Base-by-base conservation (phyloP, 1,284 basidiomycete genomes). In the Lignosus rhinocerotis region DNA sequence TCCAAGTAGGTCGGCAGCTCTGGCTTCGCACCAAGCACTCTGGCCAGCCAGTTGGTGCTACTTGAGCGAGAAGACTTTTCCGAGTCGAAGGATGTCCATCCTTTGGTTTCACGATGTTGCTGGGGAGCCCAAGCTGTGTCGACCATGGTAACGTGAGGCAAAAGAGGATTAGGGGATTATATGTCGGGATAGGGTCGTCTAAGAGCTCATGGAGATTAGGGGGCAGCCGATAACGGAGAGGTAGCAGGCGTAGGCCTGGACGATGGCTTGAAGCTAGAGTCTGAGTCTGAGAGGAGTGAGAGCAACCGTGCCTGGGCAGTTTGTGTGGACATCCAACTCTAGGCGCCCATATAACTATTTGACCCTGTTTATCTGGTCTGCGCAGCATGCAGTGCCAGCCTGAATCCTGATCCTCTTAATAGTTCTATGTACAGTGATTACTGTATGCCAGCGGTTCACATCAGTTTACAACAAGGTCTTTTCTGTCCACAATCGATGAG, bases 11-110 rank as follows among this genome's bases (percentile, higher is more conserved):
- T 34, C 53, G 66, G 66, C 33, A 66, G 61, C 45, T 58, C 57
- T 10, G 53, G 33, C 42, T 58, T 61, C 4, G 63, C 56, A 31
- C 60, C 66, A n/a, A 66, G 56, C 25, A 68, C 51, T 44, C 61
- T 63, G 60, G 67, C 67, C 60, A 68, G 67, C 67, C 67, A 68
- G 64, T 58, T 65, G 21, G 56, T 54, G 51, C 52, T 52, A 19
- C 59, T 52, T 9, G 61, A 42, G 56, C 54, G 57, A 45, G 54
- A 57, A 41, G 48, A 43, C 48, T 61, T 63, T 59, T 66, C 63
- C 34, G 56, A 49, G 46, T 66, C 63, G 48, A 52, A 62, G 31
- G 57, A 51, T 7, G 51, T 46, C 64, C 64, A 65, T 51, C 64
- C 64, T 45, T 47, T 54, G 36, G 25, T 49, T 17, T 61, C 51